These are phyloP conservation scores for Avena atlantica DNA, from an alignment of 176 grass and related monocot genomes.

Conservation along the genomic window DNA sequence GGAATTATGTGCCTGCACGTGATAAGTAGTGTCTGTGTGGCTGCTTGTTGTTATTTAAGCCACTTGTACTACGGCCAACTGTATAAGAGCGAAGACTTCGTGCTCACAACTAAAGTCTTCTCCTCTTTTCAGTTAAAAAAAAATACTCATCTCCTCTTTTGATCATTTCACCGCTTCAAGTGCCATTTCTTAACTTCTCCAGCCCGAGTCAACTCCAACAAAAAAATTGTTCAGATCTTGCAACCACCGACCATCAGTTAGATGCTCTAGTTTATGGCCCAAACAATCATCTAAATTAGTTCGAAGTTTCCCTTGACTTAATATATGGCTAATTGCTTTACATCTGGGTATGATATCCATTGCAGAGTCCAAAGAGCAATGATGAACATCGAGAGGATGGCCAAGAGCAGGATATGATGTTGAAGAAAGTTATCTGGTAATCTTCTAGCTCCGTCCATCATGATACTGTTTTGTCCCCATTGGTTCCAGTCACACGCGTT, in stretches of 20 bases:
- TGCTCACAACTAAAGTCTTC: conserved; percentile 1
- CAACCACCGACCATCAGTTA: conserved; percentile 2
- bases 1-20: no score
- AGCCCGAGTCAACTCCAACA: neutral
- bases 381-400: conserved; percentile 4
- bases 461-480: neutral
- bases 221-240: conserved; percentile 13
- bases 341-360: neutral
- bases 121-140: neutral
- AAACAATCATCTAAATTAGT: conserved; percentile 7
- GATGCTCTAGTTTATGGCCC: neutral
- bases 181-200: conserved; percentile 13
- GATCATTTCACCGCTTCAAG: neutral
- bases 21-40: no score
- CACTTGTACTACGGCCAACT: conserved; percentile 22
- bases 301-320: conserved; percentile 11
- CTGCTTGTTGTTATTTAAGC: conserved; percentile 13
- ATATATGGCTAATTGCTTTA: neutral
- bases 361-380: conserved; percentile 5
- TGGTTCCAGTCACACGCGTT: neutral
- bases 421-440: conserved; percentile 39
- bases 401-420: neutral
- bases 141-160: conserved; percentile 7
- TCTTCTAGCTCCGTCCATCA: neutral
- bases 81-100: conserved; percentile 33